phyloP scores from a whole-genome alignment of 2,329 filamentous ascomycete species.

The Cordyceps sp. region DNA sequence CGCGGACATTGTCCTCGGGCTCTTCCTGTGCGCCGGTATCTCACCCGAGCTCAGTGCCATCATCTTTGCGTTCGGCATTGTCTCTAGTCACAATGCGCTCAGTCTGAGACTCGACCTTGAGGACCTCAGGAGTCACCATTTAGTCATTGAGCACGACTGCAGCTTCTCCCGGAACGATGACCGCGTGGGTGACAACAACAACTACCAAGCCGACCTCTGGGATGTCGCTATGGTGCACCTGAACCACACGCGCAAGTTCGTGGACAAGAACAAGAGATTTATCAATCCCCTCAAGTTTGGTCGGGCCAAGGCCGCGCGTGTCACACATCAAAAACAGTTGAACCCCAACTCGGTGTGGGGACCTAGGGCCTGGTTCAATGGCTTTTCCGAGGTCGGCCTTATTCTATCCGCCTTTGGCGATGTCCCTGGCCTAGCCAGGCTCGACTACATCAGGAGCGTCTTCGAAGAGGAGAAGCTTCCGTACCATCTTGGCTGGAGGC shows the following conservation, averaged over 20 bases:
- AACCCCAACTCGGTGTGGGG: not conserved
- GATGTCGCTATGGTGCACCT: not conserved
- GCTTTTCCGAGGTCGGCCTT: not conserved
- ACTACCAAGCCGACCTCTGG: not conserved
- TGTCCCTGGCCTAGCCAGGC: not conserved
- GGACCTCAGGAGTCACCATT: not conserved
- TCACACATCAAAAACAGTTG: not conserved
- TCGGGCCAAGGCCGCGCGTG: not conserved
- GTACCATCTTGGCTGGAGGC: not conserved
- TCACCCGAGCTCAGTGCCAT: not conserved
- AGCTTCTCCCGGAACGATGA: not conserved
- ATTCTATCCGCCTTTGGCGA: not conserved
- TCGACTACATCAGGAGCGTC: not conserved
- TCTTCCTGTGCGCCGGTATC: not conserved
- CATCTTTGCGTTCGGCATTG: not conserved
- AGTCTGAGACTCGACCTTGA: not conserved
- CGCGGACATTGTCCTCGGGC: not conserved
- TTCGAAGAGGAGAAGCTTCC: not conserved
- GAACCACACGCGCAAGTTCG: not conserved
- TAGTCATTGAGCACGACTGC: constrained; percentile 1
- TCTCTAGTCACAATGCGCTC: not conserved
- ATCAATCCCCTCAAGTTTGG: not conserved
- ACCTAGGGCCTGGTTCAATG: not conserved
- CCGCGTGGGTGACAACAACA: not conserved
- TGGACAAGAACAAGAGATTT: not conserved